A percentile compares a stretch with the other conserved stretches of the same genome.
Conservation (phyloP, 257 asterid genomes). For the Nicotiana noctiflora region DNA sequence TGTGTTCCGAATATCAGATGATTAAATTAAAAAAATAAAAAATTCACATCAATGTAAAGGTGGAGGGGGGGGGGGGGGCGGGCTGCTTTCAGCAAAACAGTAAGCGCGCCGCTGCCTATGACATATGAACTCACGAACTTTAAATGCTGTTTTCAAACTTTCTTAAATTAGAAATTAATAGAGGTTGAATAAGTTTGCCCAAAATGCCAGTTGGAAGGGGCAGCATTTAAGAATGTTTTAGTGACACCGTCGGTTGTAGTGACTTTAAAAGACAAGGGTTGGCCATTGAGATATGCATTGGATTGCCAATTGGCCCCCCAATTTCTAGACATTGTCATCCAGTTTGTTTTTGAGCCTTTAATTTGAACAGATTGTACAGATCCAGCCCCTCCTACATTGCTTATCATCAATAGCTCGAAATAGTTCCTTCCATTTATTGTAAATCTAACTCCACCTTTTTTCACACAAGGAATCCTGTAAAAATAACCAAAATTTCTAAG, state of each 20-base stretch:
- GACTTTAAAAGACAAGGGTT: conserved; percentile 63
- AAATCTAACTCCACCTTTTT: conserved; percentile 79
- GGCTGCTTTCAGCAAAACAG: conserved; percentile 68
- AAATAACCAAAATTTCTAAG: neutral
- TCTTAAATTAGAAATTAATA: conserved; percentile 36
- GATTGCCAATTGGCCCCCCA: conserved; percentile 99
- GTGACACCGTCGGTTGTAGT: conserved; percentile 68
- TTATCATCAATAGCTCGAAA: conserved; percentile 65
- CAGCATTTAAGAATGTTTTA: conserved; percentile 40
- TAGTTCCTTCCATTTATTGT: conserved; percentile 60
- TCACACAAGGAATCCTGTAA: conserved; percentile 76
- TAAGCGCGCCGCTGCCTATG: conserved; percentile 73
- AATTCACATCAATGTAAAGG: neutral
- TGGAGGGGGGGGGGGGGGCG: conserved; percentile 24
- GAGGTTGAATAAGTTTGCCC: conserved; percentile 60
- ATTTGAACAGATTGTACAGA: conserved; percentile 53
- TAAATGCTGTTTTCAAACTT: neutral
- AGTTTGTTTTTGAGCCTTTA: conserved; percentile 62
- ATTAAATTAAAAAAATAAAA: neutral
- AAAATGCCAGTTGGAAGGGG: conserved; percentile 65
- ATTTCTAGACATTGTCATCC: conserved; percentile 77
- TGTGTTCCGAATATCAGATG: neutral
- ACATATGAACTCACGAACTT: conserved; percentile 18
- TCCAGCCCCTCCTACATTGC: conserved; percentile 80
- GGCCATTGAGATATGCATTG: conserved; percentile 58